phyloP scores from a whole-genome alignment of 148 eudicot species.

The Rhododendron ovatum region DNA sequence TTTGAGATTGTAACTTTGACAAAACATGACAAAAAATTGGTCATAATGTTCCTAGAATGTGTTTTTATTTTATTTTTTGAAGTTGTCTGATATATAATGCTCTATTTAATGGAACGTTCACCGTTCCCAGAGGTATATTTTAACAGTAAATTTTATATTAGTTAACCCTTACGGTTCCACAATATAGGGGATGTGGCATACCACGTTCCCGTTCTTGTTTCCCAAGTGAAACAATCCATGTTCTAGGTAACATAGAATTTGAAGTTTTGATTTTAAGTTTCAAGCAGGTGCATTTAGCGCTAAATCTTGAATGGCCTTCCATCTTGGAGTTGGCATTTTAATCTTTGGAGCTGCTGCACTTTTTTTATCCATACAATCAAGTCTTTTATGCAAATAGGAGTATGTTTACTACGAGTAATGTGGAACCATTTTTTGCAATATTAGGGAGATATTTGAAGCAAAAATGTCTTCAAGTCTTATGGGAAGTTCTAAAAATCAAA shows the following conservation, averaged over 20 bases:
- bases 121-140: neutral
- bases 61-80: neutral
- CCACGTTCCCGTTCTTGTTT: neutral
- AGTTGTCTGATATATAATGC: neutral
- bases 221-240: neutral
- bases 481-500: too few relatives aligned
- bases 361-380: too few relatives aligned
- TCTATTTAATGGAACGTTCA: neutral
- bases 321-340: too few relatives aligned
- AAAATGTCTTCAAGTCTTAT: too few relatives aligned
- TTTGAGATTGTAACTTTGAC: neutral
- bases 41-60: neutral
- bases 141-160: neutral
- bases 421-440: too few relatives aligned
- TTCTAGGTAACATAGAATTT: neutral
- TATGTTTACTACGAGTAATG: too few relatives aligned
- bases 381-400: too few relatives aligned
- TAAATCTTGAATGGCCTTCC: too few relatives aligned
- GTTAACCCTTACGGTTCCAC: neutral
- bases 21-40: neutral
- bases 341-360: too few relatives aligned
- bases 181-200: neutral
- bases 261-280: too few relatives aligned
- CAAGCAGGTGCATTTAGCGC: too few relatives aligned
- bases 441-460: too few relatives aligned